Conservation (phyloP, 768 basidiomycete genomes). For the Suillus paluster region DNA sequence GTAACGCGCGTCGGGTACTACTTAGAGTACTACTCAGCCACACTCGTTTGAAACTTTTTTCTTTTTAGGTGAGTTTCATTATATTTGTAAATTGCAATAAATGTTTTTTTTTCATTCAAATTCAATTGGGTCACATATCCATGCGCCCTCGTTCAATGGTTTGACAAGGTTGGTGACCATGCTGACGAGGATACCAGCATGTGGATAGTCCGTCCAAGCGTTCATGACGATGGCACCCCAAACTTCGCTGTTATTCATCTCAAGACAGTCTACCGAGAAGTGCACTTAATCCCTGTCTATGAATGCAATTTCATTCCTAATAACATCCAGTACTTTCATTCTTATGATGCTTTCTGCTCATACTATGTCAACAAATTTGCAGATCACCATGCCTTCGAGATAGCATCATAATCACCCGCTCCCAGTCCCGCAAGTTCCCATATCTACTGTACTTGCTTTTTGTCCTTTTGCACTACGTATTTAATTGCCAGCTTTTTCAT, state of each 20-base stretch:
- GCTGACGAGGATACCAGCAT: slow-evolving; percentile 11
- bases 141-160: slow-evolving; percentile 13
- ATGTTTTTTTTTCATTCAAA: slow-evolving; percentile 12
- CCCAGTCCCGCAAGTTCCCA: no score
- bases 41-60: no score
- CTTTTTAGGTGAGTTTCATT: no score
- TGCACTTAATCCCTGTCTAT: slow-evolving; percentile 11
- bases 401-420: no score
- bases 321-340: neutral
- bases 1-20: no score
- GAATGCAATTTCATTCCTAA: neutral
- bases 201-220: slow-evolving; percentile 16
- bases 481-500: no score
- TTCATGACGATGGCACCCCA: neutral
- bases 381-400: slow-evolving; percentile 26
- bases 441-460: no score
- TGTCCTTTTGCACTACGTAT: no score
- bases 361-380: slow-evolving; percentile 14
- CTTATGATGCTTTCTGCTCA: slow-evolving; percentile 4
- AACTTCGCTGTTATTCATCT: slow-evolving; percentile 6
- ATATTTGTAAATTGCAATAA: no score
- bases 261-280: slow-evolving; percentile 9
- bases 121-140: neutral
- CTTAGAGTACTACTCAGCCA: no score
- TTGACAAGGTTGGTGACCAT: neutral